Base-by-base conservation (phyloP, 257 asterid species). In the Fraxinus excelsior region DNA sequence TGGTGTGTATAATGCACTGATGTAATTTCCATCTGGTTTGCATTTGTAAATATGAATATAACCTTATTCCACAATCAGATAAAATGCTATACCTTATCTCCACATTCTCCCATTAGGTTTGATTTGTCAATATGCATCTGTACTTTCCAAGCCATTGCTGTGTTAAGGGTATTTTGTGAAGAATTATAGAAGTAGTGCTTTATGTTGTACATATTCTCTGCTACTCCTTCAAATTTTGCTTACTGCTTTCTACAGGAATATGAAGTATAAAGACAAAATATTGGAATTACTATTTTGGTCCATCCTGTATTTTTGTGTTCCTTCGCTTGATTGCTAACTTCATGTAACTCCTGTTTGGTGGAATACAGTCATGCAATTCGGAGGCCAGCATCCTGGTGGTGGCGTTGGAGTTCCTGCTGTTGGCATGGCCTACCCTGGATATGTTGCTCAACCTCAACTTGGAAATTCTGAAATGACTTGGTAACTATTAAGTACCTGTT, bases 361-460 rank as follows among this genome's bases (percentile, higher is more conserved):
- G 74, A 56, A 69, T 58, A 44, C 85, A 93, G 98, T 93, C 67
- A 96, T 96, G 99, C 98, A 91, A 82, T 90, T 93, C 78, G 94
- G 93, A 62, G 91, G 90, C 71, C 98, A 91, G 87, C 97, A 84
- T 85, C 97, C 96, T 18, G 91, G 99, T 38, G 97, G 99, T 46
- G 58, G 58, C 7, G 86, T 96, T 16, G 96, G 98, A 76, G 97
- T 94, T 82, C 99, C 99, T 83, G 98, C 99, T 79, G 97, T 96
- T 79, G 99, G 98, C 85, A 96, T 96, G 99, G 99, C 98, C 70
- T 93, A 90, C 84, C 99, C 99, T 75, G 99, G 98, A 85, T 96
- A 93, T 84, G 97, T 96, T 78, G 95, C 78, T 77, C 91, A 88
- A 71, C 94, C 96, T 49, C 96, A 92, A 78, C 90, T 75, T 78